phyloP scores from a whole-genome alignment of 2,329 filamentous ascomycete genomes.

The Epichloe baconii region DNA sequence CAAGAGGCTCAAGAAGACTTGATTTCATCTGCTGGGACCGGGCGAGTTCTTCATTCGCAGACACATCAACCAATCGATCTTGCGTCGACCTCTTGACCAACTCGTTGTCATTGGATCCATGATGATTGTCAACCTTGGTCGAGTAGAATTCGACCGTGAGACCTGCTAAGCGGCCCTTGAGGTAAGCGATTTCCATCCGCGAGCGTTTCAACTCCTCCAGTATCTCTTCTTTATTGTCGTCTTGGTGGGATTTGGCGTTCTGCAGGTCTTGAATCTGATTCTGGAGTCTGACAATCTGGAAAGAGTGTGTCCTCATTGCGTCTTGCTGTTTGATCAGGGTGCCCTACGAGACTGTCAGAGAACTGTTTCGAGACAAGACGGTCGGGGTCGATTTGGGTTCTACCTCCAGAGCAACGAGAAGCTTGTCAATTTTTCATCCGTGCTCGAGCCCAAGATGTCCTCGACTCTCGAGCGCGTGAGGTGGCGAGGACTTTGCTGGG shows the following conservation, averaged over 20 bases:
- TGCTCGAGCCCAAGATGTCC: neutral
- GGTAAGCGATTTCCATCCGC: conserved; percentile 1
- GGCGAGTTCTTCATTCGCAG: neutral
- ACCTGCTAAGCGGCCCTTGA: conserved; percentile 8
- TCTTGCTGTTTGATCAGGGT: neutral
- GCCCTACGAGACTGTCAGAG: neutral
- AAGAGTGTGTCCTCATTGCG: conserved; percentile 4
- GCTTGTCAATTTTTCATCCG: neutral
- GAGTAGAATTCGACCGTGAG: conserved; percentile 4
- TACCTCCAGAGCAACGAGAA: neutral
- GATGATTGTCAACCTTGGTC: too few species aligned
- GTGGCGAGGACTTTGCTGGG: neutral
- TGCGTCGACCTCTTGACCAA: neutral
- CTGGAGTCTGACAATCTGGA: conserved; percentile 9
- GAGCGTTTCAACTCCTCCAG: neutral
- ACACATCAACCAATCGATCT: neutral
- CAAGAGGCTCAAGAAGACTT: too few species aligned
- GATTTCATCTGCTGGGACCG: neutral
- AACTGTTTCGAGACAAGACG: neutral
- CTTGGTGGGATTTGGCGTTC: neutral
- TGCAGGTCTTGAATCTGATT: conserved; percentile 5
- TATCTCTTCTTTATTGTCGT: neutral
- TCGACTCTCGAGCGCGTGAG: neutral
- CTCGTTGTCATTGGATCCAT: neutral
- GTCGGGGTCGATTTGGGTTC: neutral